Base-by-base conservation (phyloP, 192 early-diverging fungal genomes). In the Phlyctochytrium arcticum region DNA sequence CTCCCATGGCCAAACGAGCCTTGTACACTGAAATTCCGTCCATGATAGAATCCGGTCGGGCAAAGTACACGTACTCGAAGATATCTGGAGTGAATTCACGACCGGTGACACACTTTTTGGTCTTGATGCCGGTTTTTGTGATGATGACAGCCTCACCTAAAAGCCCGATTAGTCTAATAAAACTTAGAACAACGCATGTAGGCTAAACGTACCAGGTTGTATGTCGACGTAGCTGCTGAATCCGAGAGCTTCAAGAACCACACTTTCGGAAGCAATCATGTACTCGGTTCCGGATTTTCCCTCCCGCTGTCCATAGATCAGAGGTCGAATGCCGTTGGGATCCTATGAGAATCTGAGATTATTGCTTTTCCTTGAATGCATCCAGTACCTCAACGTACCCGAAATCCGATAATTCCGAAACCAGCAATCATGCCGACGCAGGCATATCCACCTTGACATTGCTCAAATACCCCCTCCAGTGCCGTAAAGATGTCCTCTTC, bases 31-130 rank as follows among this genome's bases (percentile, higher is more conserved):
- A 97, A 53, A 99, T 90, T 15, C 93, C 94, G 73, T 99, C 95
- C 64, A 99, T 95, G 59, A 97, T 95, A 27, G 92, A 94, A 78
- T 99, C 97, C 15, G 95, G 95, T 17, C 97, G 88, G 3, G 96
- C 96, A 88, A 98, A 99, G 82, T 99, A 83, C 48, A 99, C 97
- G 65, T 94, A 98, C 78, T 99, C 97, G 67, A 99, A 99, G 73
- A 99, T 93, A 78, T 95, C 98, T 27, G 95, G 97, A n/a, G 97
- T 82, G 56, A 90, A 88, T 36, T 71, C 57, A 23, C 49, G 36
- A 21, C 72, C 32, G 6, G 68, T 53, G 17, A 60, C 63, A 46
- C 84, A 77, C 29, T 87, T 82, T 26, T 88, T 83, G 46, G 80
- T 80, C 31, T 77, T 83, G 30, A 97, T 76, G 8, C 84, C 84